Percentiles rank a stretch among this genome's conserved stretches.
phyloP scores from a whole-genome alignment of 225 moss, liverwort and hornwort genomes.

The Polytrichum formosum region DNA sequence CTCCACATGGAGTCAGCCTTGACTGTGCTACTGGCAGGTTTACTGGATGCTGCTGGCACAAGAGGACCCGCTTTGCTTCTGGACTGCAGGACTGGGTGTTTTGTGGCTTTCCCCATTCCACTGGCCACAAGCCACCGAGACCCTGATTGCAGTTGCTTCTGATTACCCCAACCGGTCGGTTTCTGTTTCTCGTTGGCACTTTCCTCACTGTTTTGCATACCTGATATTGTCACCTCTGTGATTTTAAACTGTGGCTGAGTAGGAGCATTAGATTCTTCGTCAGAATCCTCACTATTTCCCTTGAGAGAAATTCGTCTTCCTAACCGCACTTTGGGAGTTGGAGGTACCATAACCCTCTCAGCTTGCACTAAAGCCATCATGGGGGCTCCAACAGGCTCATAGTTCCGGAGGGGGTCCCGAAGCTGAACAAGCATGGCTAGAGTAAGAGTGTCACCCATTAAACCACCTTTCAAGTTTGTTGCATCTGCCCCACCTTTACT shows the following conservation, averaged over 20 bases:
- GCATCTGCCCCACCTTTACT: constrained; percentile 57
- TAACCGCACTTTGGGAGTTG: constrained; percentile 72
- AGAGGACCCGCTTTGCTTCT: constrained; percentile 25
- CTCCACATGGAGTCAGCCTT: constrained; percentile 53
- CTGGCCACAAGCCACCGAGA: constrained; percentile 97
- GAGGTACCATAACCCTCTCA: constrained; percentile 85
- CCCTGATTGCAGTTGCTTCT: constrained; percentile 90
- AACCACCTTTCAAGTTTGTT: constrained; percentile 61
- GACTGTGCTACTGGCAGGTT: background rate
- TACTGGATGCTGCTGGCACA: constrained; percentile 7
- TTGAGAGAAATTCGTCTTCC: constrained; percentile 68
- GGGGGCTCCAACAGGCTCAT: constrained; percentile 93
- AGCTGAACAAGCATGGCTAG: constrained; percentile 97
- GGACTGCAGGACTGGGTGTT: constrained; percentile 44
- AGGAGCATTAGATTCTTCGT: constrained; percentile 56
- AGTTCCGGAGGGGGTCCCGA: constrained; percentile 84
- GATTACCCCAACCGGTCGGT: constrained; percentile 70
- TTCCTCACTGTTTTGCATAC: constrained; percentile 66
- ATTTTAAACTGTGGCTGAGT: constrained; percentile 74
- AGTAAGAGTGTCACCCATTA: constrained; percentile 86
- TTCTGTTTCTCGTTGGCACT: constrained; percentile 41
- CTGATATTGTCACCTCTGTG: constrained; percentile 85
- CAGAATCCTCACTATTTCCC: constrained; percentile 73
- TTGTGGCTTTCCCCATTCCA: constrained; percentile 84
- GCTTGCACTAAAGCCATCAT: constrained; percentile 99